Percentiles rank a stretch among this genome's conserved stretches.
Evolutionary conservation across 192 early-diverging fungal genomes (phyloP).

Genomic region (Podila epicladia): DNA sequence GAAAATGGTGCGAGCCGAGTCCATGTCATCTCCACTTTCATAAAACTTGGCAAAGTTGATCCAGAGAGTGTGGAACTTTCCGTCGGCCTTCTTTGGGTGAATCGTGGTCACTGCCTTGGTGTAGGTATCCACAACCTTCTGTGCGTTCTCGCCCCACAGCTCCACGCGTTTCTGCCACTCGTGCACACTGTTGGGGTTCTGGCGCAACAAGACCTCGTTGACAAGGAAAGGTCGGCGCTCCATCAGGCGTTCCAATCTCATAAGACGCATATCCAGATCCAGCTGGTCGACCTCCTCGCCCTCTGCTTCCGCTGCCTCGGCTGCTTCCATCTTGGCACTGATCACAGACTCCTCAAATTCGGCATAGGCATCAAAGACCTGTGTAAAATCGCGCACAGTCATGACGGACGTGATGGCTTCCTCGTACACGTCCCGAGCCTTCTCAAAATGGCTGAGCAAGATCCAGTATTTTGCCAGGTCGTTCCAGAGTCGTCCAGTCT

Average conservation of each 20-base stretch:
- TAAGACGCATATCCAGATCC: slow-evolving; percentile 84
- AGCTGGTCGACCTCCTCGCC: slow-evolving; percentile 62
- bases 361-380: slow-evolving; percentile 97
- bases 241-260: slow-evolving; percentile 92
- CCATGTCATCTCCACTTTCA: slow-evolving; percentile 67
- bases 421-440: slow-evolving; percentile 94
- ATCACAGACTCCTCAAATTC: slow-evolving; percentile 90
- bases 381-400: slow-evolving; percentile 92
- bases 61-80: slow-evolving; percentile 86
- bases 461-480: slow-evolving; percentile 86
- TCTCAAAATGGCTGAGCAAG: slow-evolving; percentile 79
- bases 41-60: slow-evolving; percentile 86
- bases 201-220: slow-evolving; percentile 91
- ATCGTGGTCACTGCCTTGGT: slow-evolving; percentile 76
- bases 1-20: slow-evolving; percentile 79
- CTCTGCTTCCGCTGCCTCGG: slow-evolving; percentile 61
- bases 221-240: slow-evolving; percentile 92
- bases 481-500: slow-evolving; percentile 91
- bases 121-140: slow-evolving; percentile 80
- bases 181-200: slow-evolving; percentile 89
- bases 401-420: slow-evolving; percentile 83
- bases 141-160: slow-evolving; percentile 68
- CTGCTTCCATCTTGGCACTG: slow-evolving; percentile 77
- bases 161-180: slow-evolving; percentile 92
- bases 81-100: slow-evolving; percentile 79